Conservation (phyloP, 2,329 filamentous ascomycete genomes). For the Fusarium sp. region DNA sequence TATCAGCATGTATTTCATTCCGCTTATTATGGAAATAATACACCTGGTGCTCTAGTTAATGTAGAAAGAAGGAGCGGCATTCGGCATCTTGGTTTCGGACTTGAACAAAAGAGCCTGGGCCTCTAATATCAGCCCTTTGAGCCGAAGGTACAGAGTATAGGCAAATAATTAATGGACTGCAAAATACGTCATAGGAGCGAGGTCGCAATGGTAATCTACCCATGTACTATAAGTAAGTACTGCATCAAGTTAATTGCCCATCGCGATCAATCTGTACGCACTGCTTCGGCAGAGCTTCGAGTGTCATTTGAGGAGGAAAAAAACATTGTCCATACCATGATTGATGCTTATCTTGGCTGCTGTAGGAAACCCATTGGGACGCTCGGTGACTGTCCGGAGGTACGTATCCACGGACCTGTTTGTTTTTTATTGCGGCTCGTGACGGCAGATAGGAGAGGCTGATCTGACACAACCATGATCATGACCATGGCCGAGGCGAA, state of each 20-base stretch:
- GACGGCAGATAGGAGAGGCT: constrained; percentile 26
- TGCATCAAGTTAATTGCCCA: constrained; percentile 19
- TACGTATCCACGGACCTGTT: constrained; percentile 38
- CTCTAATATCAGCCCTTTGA: constrained; percentile 37
- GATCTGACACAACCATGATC: constrained; percentile 30
- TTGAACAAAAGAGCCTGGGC: constrained; percentile 4
- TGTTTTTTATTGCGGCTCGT: constrained; percentile 33
- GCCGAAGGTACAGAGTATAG: constrained; percentile 35
- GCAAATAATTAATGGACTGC: neutral
- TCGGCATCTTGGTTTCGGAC: constrained; percentile 58
- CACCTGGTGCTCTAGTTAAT: no score
- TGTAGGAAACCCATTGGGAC: constrained; percentile 17
- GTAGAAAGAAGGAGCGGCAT: constrained; percentile 9
- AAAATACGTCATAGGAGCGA: constrained; percentile 27
- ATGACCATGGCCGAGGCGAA: constrained; percentile 43
- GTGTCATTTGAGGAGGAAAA: neutral
- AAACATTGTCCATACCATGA: neutral
- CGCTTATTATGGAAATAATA: no score
- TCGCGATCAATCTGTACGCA: constrained; percentile 29
- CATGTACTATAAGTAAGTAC: neutral
- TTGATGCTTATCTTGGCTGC: constrained; percentile 3
- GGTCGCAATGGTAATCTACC: neutral
- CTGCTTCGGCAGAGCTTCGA: constrained; percentile 22
- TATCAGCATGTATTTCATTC: neutral
- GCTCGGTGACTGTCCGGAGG: constrained; percentile 48